phyloP scores from a whole-genome alignment of 306 rosid species.

The Pterocarpus santalinus region DNA sequence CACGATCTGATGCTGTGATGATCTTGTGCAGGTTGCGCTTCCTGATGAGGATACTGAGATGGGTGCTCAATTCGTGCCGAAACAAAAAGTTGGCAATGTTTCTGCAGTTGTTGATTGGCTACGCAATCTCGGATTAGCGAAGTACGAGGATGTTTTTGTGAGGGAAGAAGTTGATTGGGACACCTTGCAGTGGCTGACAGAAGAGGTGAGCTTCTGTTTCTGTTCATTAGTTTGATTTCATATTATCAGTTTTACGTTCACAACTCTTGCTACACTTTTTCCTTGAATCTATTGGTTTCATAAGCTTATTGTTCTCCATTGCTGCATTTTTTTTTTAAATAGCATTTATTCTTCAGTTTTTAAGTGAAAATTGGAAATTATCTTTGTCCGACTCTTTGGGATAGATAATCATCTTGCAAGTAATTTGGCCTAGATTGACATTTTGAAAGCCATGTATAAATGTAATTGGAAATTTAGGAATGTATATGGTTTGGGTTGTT shows the following conservation, averaged over 20 bases:
- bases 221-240: background rate
- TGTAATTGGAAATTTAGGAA: conserved; percentile 25
- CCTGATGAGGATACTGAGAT: conserved; percentile 35
- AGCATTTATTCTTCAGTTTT: too few species aligned
- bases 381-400: conserved; percentile 25
- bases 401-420: conserved; percentile 19
- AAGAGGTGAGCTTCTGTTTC: conserved; percentile 69
- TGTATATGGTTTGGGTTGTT: conserved; percentile 8
- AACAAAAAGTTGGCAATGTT: conserved; percentile 41
- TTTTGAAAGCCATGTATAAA: background rate
- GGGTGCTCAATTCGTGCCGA: conserved; percentile 46
- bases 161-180: conserved; percentile 93
- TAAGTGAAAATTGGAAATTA: too few species aligned
- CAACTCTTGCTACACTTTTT: background rate
- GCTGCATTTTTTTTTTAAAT: too few species aligned
- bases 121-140: conserved; percentile 65
- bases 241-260: conserved; percentile 24
- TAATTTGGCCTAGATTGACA: conserved; percentile 36
- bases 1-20: background rate
- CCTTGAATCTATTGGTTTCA: conserved; percentile 21
- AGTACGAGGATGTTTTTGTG: conserved; percentile 71
- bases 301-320: background rate
- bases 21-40: conserved; percentile 54
- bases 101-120: conserved; percentile 76
- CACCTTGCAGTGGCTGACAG: conserved; percentile 75